Conservation (phyloP, 345 rosid species). For the Eutrema japonicum region DNA sequence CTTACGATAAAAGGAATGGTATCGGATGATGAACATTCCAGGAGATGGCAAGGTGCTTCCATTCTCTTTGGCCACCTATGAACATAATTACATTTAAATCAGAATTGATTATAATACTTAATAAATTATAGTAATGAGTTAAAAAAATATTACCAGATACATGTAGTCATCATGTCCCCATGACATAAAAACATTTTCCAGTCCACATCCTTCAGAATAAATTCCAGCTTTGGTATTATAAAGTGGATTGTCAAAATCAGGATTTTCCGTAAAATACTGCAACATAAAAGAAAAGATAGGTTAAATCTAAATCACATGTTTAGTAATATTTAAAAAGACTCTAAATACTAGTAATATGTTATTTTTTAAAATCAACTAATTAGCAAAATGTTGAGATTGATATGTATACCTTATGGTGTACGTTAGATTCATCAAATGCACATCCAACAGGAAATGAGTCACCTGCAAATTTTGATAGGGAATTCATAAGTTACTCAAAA, state of each 20-base stretch:
- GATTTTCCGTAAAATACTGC: conserved; percentile 66
- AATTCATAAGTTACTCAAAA: not conserved
- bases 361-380: not conserved
- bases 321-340: not conserved
- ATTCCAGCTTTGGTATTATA: conserved; percentile 57
- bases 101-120: not conserved
- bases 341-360: not conserved
- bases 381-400: not conserved
- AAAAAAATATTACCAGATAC: conserved; percentile 48
- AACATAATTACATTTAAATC: not conserved
- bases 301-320: not conserved
- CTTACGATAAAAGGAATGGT: conserved; percentile 71
- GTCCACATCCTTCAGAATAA: conserved; percentile 64
- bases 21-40: conserved; percentile 64
- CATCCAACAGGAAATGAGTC: conserved; percentile 73
- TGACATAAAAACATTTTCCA: conserved; percentile 57
- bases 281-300: not conserved
- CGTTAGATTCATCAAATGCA: conserved; percentile 60
- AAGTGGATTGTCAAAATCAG: conserved; percentile 51
- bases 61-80: conserved; percentile 63
- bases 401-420: conserved; percentile 56
- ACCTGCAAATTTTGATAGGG: conserved; percentile 39
- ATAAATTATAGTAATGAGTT: not conserved
- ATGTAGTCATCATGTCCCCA: conserved; percentile 79
- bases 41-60: conserved; percentile 62